Conservation (phyloP, 495 filamentous ascomycete genomes). For the Lasiosphaeris hirsuta region DNA sequence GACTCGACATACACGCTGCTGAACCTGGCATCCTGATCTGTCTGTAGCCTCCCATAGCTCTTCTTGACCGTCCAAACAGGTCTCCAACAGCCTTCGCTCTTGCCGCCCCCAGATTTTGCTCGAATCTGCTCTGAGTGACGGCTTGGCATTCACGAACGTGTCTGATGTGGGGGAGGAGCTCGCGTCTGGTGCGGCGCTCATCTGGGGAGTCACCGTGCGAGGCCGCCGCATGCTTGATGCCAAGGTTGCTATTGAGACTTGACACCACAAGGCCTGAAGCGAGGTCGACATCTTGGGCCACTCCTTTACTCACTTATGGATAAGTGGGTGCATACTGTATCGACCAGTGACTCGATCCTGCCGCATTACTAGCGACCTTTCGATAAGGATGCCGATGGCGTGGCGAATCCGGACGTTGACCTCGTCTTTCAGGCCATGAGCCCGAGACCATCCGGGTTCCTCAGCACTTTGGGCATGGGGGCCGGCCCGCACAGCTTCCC, state of each 20-base stretch:
- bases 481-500: not conserved
- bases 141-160: conserved; percentile 6
- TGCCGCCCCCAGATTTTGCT: not conserved
- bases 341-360: not conserved
- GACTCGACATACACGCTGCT: conserved; percentile 8
- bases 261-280: conserved; percentile 9
- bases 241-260: not conserved
- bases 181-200: not conserved
- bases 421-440: conserved; percentile 3
- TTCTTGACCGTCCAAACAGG: conserved; percentile 2
- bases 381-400: not conserved
- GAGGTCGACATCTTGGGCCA: conserved; percentile 8
- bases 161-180: conserved; percentile 6
- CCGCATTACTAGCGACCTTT: conserved; percentile 2
- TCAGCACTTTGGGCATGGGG: not conserved
- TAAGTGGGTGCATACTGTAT: conserved; percentile 9
- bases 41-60: not conserved
- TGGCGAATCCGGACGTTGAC: conserved; percentile 1
- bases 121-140: not conserved
- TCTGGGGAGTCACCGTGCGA: not conserved
- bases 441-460: not conserved
- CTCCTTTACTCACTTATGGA: conserved; percentile 11
- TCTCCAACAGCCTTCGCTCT: not conserved
- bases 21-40: conserved; percentile 5
- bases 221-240: not conserved